These are phyloP conservation scores for Aspergillus udagawae DNA, from an alignment of 2,329 filamentous ascomycete species.

Conservation along the genomic window DNA sequence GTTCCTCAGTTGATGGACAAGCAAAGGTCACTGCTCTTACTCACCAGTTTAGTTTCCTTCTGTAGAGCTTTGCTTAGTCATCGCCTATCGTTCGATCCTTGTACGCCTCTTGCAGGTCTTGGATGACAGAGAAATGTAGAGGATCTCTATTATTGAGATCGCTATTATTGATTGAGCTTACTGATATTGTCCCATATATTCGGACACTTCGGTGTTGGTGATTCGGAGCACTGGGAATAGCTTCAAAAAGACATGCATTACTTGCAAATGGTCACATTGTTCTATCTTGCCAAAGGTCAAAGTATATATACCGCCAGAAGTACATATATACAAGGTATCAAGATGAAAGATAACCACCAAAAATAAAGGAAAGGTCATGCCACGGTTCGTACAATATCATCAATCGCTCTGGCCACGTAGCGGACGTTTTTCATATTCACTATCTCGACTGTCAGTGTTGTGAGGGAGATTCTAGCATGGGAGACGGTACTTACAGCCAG, in stretches of 20 bases:
- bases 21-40: neutral
- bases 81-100: neutral
- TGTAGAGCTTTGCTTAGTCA: no score
- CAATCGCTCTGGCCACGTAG: slow-evolving; percentile 14
- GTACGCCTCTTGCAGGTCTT: no score
- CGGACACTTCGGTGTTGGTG: no score
- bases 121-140: no score
- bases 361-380: neutral
- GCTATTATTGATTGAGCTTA: no score
- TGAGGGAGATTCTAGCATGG: neutral
- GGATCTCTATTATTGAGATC: no score
- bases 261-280: neutral
- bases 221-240: no score
- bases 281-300: neutral
- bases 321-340: neutral
- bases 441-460: neutral
- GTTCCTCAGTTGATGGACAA: neutral
- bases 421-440: slow-evolving; percentile 15
- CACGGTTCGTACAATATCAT: slow-evolving; percentile 14
- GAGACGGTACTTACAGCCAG: slow-evolving; percentile 12
- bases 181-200: no score
- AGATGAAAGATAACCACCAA: neutral
- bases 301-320: neutral
- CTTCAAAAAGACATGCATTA: neutral
- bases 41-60: neutral